phyloP scores from a whole-genome alignment of 495 filamentous ascomycete genomes.

The Hypoxylon cercidicola region DNA sequence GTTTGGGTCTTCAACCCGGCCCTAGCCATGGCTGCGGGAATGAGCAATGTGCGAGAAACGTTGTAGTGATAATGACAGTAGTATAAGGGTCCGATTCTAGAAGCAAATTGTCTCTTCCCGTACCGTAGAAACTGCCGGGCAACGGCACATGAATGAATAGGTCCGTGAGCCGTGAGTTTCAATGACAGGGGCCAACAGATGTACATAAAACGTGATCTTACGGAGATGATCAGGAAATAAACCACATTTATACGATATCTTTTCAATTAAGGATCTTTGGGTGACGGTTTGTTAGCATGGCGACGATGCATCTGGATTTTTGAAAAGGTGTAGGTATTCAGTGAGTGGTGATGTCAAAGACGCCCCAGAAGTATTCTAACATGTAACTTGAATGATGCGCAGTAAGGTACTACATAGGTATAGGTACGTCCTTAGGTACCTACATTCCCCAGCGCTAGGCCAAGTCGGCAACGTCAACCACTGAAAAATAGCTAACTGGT shows the following conservation, averaged over 20 bases:
- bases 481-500: too few relatives aligned
- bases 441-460: too few relatives aligned
- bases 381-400: too few relatives aligned
- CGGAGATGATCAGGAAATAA: not conserved
- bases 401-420: too few relatives aligned
- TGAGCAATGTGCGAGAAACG: not conserved
- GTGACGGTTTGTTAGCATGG: not conserved
- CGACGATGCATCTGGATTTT: not conserved
- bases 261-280: not conserved
- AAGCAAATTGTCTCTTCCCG: not conserved
- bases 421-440: too few relatives aligned
- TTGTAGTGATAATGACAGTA: not conserved
- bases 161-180: not conserved
- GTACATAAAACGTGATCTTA: not conserved
- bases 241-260: not conserved
- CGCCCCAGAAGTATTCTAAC: too few relatives aligned
- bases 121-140: not conserved
- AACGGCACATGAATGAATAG: not conserved
- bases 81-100: not conserved
- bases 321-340: not conserved
- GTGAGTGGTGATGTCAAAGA: constrained; percentile 29
- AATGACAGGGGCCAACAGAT: not conserved
- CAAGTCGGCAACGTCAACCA: too few relatives aligned
- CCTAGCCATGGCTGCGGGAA: constrained; percentile 23
- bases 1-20: constrained; percentile 4